Conservation (phyloP, 2,329 filamentous ascomycete species). For the Xylaria sp. region DNA sequence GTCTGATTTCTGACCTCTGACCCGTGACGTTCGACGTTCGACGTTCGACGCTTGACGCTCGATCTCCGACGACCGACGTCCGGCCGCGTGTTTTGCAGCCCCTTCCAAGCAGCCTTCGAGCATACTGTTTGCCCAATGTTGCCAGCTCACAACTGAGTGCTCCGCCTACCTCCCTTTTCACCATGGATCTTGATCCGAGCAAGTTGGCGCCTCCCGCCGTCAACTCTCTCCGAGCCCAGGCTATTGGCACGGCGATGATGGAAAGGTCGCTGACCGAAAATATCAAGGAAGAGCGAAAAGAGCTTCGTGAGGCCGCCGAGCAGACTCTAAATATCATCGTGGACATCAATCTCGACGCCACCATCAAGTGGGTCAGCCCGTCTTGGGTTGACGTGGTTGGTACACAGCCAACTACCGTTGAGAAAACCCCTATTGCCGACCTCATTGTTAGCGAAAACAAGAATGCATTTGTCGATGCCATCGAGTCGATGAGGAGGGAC, state of each 20-base stretch:
- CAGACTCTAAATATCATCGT: constrained; percentile 97
- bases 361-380: constrained; percentile 94
- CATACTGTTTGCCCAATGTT: constrained; percentile 50
- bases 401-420: constrained; percentile 76
- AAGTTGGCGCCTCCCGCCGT: constrained; percentile 66
- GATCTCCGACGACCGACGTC: constrained; percentile 20
- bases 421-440: constrained; percentile 82
- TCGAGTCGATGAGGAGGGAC: constrained; percentile 90
- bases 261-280: constrained; percentile 81
- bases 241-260: constrained; percentile 67
- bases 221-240: constrained; percentile 62
- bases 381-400: constrained; percentile 96
- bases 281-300: constrained; percentile 92
- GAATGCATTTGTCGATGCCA: constrained; percentile 81
- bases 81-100: constrained; percentile 46
- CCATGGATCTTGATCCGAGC: constrained; percentile 59
- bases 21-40: constrained; percentile 31
- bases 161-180: constrained; percentile 45
- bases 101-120: constrained; percentile 33
- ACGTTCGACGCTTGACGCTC: constrained; percentile 33
- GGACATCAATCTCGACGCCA: constrained; percentile 89
- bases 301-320: constrained; percentile 93
- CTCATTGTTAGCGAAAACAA: constrained; percentile 82
- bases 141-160: constrained; percentile 47
- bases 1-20: constrained; percentile 29